Conservation (phyloP, 306 rosid species). For the Coriaria nepalensis region DNA sequence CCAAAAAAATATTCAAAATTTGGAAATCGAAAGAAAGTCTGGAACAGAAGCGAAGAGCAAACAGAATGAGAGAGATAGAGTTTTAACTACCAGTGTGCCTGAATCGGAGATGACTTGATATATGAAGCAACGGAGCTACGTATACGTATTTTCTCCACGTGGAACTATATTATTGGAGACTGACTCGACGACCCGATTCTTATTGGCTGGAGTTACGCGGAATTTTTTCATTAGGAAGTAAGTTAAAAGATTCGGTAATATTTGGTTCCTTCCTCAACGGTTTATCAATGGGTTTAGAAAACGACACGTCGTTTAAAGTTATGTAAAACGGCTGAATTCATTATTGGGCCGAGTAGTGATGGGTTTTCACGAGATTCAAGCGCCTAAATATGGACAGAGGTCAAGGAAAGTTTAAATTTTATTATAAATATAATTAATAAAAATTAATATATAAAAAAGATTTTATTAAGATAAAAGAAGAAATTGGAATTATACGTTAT, state of each 20-base stretch:
- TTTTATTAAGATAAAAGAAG: no score
- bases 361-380: no score
- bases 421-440: no score
- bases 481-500: no score
- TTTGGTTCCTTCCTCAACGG: slow-evolving; percentile 2
- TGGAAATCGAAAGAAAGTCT: background rate
- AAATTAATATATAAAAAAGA: no score
- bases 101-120: background rate
- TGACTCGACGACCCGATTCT: slow-evolving; percentile 17
- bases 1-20: background rate
- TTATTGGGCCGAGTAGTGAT: no score
- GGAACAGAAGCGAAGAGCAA: background rate
- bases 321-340: no score
- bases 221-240: slow-evolving; percentile 1
- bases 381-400: no score
- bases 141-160: slow-evolving; percentile 45
- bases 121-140: slow-evolving; percentile 24
- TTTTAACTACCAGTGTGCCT: slow-evolving; percentile 8
- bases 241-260: background rate
- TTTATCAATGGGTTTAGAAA: no score
- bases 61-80: background rate
- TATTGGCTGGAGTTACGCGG: slow-evolving; percentile 60
- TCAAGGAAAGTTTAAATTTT: no score
- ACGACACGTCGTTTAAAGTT: no score
- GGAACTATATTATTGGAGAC: slow-evolving; percentile 33